These are phyloP conservation scores for Scutellaria barbata DNA, from an alignment of 257 asterid species.

Conservation along the genomic window DNA sequence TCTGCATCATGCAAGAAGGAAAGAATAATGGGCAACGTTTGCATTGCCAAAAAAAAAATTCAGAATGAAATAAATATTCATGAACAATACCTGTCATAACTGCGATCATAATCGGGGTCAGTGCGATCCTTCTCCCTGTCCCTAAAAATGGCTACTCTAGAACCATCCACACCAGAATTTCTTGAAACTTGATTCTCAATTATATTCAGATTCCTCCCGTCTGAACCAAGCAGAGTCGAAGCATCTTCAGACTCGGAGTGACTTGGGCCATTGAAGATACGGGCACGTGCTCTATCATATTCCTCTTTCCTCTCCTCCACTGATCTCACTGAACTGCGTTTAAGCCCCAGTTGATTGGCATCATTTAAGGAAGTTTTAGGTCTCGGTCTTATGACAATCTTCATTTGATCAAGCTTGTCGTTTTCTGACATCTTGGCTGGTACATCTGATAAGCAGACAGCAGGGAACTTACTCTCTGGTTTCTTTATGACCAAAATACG, in stretches of 20 bases:
- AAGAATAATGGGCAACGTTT: neutral
- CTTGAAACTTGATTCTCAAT: conserved; percentile 60
- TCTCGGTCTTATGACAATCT: conserved; percentile 75
- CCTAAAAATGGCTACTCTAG: conserved; percentile 91
- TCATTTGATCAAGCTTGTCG: conserved; percentile 63
- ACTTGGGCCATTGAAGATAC: conserved; percentile 70
- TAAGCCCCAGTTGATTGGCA: conserved; percentile 54
- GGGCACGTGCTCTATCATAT: conserved; percentile 97
- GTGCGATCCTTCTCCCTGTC: conserved; percentile 93
- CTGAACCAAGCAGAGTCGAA: conserved; percentile 44
- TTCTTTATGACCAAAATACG: conserved; percentile 72
- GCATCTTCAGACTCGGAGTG: conserved; percentile 60
- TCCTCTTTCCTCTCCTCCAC: conserved; percentile 98
- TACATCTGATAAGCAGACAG: conserved; percentile 72
- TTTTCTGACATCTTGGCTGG: conserved; percentile 73
- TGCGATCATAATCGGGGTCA: conserved; percentile 98
- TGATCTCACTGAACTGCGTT: conserved; percentile 68
- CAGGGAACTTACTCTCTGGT: conserved; percentile 75
- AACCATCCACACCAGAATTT: conserved; percentile 55
- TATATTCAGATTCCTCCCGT: conserved; percentile 47
- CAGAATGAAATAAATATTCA: neutral
- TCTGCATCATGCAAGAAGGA: conserved; percentile 47
- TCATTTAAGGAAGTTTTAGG: conserved; percentile 59
- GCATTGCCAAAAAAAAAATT: neutral
- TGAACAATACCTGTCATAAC: conserved; percentile 68